Evolutionary conservation across 371 early-diverging fungal species (phyloP).

Genomic region (Mortierella sp.): DNA sequence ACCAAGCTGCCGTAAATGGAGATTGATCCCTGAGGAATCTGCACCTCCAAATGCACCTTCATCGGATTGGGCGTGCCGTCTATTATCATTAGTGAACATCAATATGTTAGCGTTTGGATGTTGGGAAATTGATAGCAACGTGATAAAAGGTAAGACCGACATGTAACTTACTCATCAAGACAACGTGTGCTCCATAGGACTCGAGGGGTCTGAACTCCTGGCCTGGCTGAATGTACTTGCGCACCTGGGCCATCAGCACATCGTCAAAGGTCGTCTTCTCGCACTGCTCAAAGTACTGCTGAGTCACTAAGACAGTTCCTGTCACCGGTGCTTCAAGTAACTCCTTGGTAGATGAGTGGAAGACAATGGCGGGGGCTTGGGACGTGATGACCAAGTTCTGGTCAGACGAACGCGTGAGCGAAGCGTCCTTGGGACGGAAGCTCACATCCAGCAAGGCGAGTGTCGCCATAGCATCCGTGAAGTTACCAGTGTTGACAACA

Average conservation of each 20-base stretch:
- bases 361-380: constrained; percentile 61
- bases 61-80: constrained; percentile 40
- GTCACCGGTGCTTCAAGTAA: constrained; percentile 18
- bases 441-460: constrained; percentile 66
- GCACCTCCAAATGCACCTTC: constrained; percentile 47
- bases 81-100: not conserved
- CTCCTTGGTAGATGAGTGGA: constrained; percentile 60
- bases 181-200: constrained; percentile 49
- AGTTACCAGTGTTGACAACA: constrained; percentile 55
- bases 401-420: constrained; percentile 28
- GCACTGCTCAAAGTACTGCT: constrained; percentile 44
- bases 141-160: too few species aligned
- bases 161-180: constrained; percentile 46
- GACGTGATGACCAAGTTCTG: constrained; percentile 51
- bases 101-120: not conserved
- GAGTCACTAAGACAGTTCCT: constrained; percentile 45
- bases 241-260: constrained; percentile 16
- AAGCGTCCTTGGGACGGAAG: constrained; percentile 47
- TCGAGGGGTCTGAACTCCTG: constrained; percentile 43
- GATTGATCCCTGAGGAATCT: constrained; percentile 50
- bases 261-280: constrained; percentile 43
- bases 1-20: constrained; percentile 34
- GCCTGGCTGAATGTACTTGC: constrained; percentile 34
- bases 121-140: not conserved
- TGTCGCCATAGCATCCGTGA: constrained; percentile 62